Conservation (phyloP, 2,329 filamentous ascomycete genomes). For the Phyllosticta citribraziliensis region DNA sequence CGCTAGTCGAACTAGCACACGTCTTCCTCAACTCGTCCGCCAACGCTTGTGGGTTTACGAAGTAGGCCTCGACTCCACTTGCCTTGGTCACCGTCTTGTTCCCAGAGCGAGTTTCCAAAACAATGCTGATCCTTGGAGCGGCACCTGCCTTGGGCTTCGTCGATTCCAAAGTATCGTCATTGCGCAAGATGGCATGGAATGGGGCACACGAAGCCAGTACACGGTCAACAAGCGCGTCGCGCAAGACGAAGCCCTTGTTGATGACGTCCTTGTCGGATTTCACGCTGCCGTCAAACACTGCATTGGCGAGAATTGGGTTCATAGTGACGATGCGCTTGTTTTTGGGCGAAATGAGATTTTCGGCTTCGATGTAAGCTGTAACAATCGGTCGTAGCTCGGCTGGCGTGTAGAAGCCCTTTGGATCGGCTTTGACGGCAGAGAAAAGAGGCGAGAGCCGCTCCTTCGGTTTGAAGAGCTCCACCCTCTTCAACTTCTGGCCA, state of each 20-base stretch:
- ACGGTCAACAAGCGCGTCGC: constrained; percentile 51
- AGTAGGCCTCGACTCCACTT: constrained; percentile 51
- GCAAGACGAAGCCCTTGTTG: constrained; percentile 47
- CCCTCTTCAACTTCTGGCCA: constrained; percentile 40
- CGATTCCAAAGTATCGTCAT: constrained; percentile 29
- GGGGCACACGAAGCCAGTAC: constrained; percentile 46
- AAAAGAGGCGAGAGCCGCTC: constrained; percentile 48
- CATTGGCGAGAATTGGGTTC: constrained; percentile 53
- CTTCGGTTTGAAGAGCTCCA: constrained; percentile 48
- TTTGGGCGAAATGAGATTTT: constrained; percentile 45
- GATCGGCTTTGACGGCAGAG: constrained; percentile 39
- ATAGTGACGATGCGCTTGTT: constrained; percentile 54
- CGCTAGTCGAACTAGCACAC: constrained; percentile 58
- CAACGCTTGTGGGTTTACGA: constrained; percentile 48
- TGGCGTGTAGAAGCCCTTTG: constrained; percentile 48
- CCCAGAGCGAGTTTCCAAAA: constrained; percentile 54
- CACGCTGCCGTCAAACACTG: constrained; percentile 40
- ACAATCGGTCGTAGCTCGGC: constrained; percentile 49
- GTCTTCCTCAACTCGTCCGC: constrained; percentile 58
- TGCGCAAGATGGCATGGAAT: constrained; percentile 48
- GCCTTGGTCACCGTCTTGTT: constrained; percentile 58
- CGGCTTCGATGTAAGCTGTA: constrained; percentile 48
- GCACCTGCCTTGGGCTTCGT: constrained; percentile 51
- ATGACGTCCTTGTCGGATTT: constrained; percentile 47
- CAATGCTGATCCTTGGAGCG: constrained; percentile 50